Base-by-base conservation (phyloP, 164 flowering plant genomes). In the Annona cherimola region DNA sequence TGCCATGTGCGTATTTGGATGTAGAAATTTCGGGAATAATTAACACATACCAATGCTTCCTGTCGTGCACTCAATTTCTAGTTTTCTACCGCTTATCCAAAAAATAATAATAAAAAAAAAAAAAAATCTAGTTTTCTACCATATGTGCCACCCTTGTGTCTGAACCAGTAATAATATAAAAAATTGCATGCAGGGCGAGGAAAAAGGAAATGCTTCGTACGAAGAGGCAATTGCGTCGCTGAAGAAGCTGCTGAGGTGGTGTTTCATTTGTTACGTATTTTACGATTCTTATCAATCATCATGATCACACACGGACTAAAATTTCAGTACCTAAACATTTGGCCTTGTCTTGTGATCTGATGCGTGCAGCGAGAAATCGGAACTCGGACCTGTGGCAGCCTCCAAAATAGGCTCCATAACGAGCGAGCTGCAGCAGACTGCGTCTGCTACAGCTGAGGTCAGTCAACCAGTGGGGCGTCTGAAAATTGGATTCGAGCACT, bases 401-500 rank as follows among this genome's bases (percentile, higher is more conserved):
- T 84, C 88, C 6, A 93, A 89, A 73, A 85, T 93, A 7, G 85
- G 81, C 43, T 84, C 86, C 76, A 86, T 95, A 19, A 95, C 89
- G 4, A 94, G 93, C 0, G 85, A 90, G 74, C 69, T 89, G 43
- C 40, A 82, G 41, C 67, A 7, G 65, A 35, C 61, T 3, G 8
- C 79, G 4, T 69, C 76, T 4, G 80, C 77, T 42, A 74, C 78
- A 35, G 73, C 81, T 61, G 19, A 42, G 14, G 5, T 2, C 43
- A 54, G 43, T 65, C 67, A 6, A 50, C 79, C 94, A 0, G 79
- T 84, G 5, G 90, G 88, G 76, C 86, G 86, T 76, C 54, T 93
- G 44, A 86, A 85, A 70, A 69, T 65, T 1, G 99, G 99, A 3
- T 93, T 91, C 80, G 76, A 83, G 61, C 42, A 75, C 43, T 96